Conservation (phyloP, 129 eudicot genomes). For the Tagetes patula region DNA sequence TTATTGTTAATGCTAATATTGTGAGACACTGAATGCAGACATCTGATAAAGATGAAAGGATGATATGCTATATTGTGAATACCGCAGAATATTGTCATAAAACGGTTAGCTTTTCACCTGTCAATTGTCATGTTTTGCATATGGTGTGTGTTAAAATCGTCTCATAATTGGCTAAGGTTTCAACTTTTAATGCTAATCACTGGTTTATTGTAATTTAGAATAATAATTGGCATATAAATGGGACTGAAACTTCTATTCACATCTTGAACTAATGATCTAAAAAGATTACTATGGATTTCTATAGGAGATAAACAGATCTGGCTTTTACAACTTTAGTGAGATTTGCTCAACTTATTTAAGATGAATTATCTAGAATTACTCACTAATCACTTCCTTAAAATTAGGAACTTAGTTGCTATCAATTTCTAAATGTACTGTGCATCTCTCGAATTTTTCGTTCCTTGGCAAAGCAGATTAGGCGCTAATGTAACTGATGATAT, state of each 20-base stretch:
- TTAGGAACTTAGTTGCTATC: not conserved
- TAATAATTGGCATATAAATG: not conserved
- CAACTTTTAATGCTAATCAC: not conserved
- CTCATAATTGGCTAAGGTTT: slow-evolving; percentile 6
- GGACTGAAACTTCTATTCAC: not conserved
- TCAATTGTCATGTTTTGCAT: slow-evolving; percentile 3
- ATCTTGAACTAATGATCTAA: not conserved
- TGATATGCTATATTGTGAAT: slow-evolving; percentile 88
- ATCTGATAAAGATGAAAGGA: slow-evolving; percentile 89
- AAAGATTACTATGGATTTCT: not conserved
- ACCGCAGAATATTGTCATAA: slow-evolving; percentile 98
- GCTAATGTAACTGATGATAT: not conserved
- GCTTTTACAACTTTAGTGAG: not conserved
- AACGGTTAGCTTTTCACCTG: slow-evolving; percentile 59
- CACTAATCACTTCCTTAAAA: not conserved
- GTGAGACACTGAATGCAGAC: slow-evolving; percentile 54
- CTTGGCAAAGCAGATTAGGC: not conserved
- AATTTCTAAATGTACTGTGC: not conserved
- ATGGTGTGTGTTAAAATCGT: slow-evolving; percentile 4
- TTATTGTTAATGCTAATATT: slow-evolving; percentile 15
- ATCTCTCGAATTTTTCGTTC: not conserved
- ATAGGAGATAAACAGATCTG: not conserved
- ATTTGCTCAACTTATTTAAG: not conserved
- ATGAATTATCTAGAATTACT: not conserved
- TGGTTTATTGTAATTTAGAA: not conserved